Percentiles rank a stretch among this genome's conserved stretches.
These are phyloP conservation scores for Calycina marina DNA, from an alignment of 2,329 filamentous ascomycete species.

Conservation along the genomic window DNA sequence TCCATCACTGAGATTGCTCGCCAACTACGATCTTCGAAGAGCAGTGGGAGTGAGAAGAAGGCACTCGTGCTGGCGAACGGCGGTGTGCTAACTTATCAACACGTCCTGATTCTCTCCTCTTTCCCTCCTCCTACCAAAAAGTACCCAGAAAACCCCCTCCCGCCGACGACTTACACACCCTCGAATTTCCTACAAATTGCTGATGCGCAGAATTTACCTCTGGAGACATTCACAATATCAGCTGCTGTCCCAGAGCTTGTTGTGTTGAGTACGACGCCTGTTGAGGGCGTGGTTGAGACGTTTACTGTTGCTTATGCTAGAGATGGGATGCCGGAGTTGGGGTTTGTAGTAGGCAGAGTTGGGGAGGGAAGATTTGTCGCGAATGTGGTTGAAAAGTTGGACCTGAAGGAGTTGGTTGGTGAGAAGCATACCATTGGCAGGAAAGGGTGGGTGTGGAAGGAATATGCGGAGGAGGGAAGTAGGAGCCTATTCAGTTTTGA, in stretches of 20 bases:
- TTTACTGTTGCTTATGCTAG: slow-evolving; percentile 44
- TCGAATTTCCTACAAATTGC: no score
- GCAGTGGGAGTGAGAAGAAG: slow-evolving; percentile 29
- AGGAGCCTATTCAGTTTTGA: slow-evolving; percentile 26
- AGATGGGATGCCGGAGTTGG: slow-evolving; percentile 31
- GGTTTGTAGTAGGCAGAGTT: slow-evolving; percentile 38
- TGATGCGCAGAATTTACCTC: no score
- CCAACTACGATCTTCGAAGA: slow-evolving; percentile 24
- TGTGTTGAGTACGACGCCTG: no score
- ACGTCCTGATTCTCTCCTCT: slow-evolving; percentile 42
- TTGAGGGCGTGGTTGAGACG: no score
- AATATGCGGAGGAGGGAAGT: slow-evolving; percentile 18
- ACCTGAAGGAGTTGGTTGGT: slow-evolving; percentile 29
- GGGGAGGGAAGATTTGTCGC: no score
- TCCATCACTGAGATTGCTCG: slow-evolving; percentile 42
- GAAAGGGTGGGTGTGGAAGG: slow-evolving; percentile 30
- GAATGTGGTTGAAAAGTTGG: slow-evolving; percentile 35
- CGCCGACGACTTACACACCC: no score
- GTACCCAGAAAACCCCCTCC: slow-evolving; percentile 35
- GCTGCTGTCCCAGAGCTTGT: no score
- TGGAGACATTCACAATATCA: no score
- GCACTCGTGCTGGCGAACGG: slow-evolving; percentile 52
- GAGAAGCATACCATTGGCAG: slow-evolving; percentile 33
- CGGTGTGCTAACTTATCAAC: slow-evolving; percentile 49
- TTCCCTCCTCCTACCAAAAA: slow-evolving; percentile 22